phyloP scores from a whole-genome alignment of 2,329 filamentous ascomycete species.

The Talaromyces verruculosus region DNA sequence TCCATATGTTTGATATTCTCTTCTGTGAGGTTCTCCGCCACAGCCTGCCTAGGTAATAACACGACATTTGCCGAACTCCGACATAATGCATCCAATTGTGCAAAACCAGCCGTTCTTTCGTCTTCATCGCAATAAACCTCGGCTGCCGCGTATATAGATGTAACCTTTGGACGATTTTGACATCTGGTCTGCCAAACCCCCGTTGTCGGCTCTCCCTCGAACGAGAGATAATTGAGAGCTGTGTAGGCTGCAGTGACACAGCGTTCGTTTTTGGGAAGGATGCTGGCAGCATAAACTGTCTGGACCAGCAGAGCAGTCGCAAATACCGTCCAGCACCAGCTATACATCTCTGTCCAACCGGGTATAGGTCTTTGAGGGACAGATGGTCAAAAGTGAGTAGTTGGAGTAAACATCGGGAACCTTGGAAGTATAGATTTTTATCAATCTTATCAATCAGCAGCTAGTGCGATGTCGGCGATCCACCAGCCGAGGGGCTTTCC shows the following conservation, averaged over 20 bases:
- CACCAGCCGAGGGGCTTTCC: background rate
- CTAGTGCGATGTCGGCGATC: background rate
- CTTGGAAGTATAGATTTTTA: slow-evolving; percentile 6
- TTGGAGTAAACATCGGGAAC: background rate
- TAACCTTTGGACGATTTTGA: slow-evolving; percentile 26
- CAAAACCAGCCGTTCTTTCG: background rate
- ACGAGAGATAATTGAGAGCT: slow-evolving; percentile 35
- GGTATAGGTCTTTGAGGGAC: background rate
- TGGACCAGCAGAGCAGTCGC: background rate
- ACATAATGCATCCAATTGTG: background rate
- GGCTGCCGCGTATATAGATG: background rate
- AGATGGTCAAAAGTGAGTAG: background rate
- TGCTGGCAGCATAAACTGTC: background rate
- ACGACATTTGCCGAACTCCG: background rate
- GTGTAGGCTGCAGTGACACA: slow-evolving; percentile 37
- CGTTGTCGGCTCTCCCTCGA: slow-evolving; percentile 26
- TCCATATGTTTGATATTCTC: background rate
- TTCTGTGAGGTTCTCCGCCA: background rate
- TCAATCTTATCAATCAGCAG: slow-evolving; percentile 18
- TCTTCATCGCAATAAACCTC: background rate
- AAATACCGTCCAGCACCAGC: background rate
- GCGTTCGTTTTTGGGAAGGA: slow-evolving; percentile 25
- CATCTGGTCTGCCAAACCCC: slow-evolving; percentile 32
- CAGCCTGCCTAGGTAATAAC: background rate
- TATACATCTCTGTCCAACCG: background rate